Base-by-base conservation (phyloP, 129 eudicot species). In the Artemisia annua region DNA sequence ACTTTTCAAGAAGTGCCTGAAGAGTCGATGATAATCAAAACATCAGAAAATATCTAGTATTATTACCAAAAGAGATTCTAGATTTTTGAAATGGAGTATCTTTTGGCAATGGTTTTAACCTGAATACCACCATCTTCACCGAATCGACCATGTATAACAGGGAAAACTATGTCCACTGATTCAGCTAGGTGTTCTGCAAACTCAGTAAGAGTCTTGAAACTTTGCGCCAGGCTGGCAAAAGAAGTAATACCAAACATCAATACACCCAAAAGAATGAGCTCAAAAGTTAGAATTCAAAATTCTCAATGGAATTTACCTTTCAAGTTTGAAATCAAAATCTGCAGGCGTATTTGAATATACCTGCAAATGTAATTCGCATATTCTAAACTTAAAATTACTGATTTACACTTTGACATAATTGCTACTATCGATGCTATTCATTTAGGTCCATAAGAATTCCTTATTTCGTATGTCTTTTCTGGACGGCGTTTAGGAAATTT, bases 121-220 rank as follows among this genome's bases (percentile, higher is more conserved):
- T 92, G 97, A 82, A 92, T 85, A 71, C 91, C 91, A 70, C 97
- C 97, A 80, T 92, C 97, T 79, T 92, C 97, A 56, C 97, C 97
- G 69, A 92, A 92, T 43, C 85, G 93, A 7, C 97, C 97, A 82
- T 92, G 97, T 75, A 92, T 92, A 48, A 89, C 97, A 11, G 97
- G 97, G 68, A 92, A 92, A 54, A 89, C 97, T 72, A 92, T 89
- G 80, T 92, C 96, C 70, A 92, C 96, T 62, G 87, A 66, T 28
- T 83, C 70, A 69, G 89, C 91, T 63, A 92, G 96, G 81, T 92
- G 94, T 28, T 86, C 87, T 14, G 89, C 82, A 51, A 92, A 92
- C 52, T 92, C 96, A 5, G 96, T 74, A 83, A 89, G 72, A 58
- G 94, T 79, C 77, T 80, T 50, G 77, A 92, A 92, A 65, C 91